A percentile compares a stretch with the other conserved stretches of the same genome.
These are phyloP conservation scores for Aureobasidium sp. DNA, from an alignment of 2,329 filamentous ascomycete species.

Conservation along the genomic window DNA sequence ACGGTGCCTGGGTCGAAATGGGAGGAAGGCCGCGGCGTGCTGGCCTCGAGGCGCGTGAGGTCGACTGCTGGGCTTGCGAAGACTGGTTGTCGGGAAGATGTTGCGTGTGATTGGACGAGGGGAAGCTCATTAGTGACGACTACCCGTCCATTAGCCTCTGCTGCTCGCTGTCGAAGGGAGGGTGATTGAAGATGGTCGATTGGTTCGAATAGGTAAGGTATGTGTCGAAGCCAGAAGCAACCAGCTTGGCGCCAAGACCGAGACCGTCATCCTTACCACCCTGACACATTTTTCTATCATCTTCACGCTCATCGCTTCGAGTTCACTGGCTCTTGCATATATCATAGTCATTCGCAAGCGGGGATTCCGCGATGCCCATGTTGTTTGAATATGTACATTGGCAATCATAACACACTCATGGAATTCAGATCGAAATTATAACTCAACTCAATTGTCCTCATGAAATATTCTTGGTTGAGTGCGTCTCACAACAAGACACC, in stretches of 20 bases:
- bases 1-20: conserved; percentile 45
- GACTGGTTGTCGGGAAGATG: conserved; percentile 33
- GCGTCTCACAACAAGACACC: background rate
- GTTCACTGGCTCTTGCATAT: too few relatives aligned
- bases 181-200: background rate
- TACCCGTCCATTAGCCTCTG: conserved; percentile 24
- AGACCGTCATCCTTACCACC: background rate
- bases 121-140: conserved; percentile 46
- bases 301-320: background rate
- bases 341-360: background rate
- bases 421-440: background rate
- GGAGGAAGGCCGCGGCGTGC: conserved; percentile 51
- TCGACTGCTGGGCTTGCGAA: conserved; percentile 45
- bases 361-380: too few relatives aligned
- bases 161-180: conserved; percentile 7
- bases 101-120: conserved; percentile 35
- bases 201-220: background rate
- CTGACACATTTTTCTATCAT: background rate
- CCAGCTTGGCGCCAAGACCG: background rate
- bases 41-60: conserved; percentile 5
- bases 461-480: background rate
- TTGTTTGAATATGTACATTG: background rate
- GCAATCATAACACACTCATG: background rate
- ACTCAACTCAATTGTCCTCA: background rate
- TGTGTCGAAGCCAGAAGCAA: conserved; percentile 1